Evolutionary conservation across 2,329 filamentous ascomycete genomes (phyloP), one percentile per base, ranked within the genome.

Genomic region (Diaporthe australafricana): DNA sequence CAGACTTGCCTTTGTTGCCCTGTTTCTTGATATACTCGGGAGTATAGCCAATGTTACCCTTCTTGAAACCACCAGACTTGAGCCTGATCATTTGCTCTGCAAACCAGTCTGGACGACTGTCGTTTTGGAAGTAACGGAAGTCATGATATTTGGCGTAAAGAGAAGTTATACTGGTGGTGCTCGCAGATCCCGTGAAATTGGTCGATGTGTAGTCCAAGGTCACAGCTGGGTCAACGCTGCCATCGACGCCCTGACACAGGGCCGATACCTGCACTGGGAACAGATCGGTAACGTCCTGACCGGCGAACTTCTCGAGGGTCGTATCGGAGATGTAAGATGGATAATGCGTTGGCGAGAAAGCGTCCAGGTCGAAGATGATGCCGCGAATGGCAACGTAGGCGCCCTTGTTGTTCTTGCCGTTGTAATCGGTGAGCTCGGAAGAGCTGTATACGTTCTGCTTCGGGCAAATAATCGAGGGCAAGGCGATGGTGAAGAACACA

Each of bases 261-360:
- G 96, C 95, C 5, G 93, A 97, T 20, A 99, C 96, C 80, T 99
- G 96, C 0, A 99, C 88, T 0, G 97, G 96, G 84, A 99, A 99
- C 14, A 99, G 87, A 48, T 89, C 86, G 27, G 94, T 97, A n/a
- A 95, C 92, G 78, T 99, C 97, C 53, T 90, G 84, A 68, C 96
- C 96, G 60, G 93, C 95, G 77, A 98, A 99, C 77, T 93, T 92
- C 74, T 92, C 85, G 57, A 98, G 83, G 9, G 87, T 83, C 74
- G 90, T 90, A 42, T 89, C 87, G 73, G 89, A 90, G 60, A 90
- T 82, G 52, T 85, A 85, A 20, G 84, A 86, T 0, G 94, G 95
- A 80, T 97, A 98, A 80, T 99, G 97, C 35, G 84, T 85, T 2
- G 93, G 90, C 53, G 92, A 87, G 78, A 94, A 98, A 0, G 86